Conservation (phyloP, 2,329 filamentous ascomycete genomes). For the Beauveria medogensis region DNA sequence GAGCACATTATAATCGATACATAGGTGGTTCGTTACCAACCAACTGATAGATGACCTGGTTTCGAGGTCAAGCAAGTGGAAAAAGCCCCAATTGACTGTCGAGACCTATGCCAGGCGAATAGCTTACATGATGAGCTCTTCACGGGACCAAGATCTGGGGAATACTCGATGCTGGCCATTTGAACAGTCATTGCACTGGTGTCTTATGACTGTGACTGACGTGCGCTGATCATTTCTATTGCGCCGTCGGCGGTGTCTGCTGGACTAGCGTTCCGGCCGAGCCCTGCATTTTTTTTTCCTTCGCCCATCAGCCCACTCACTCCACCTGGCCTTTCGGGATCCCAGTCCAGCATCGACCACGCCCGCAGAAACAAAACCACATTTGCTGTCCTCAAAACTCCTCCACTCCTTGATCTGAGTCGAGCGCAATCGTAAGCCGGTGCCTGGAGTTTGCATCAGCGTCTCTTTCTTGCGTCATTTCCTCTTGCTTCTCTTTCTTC, state of each 20-base stretch:
- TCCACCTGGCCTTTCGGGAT: constrained; percentile 8
- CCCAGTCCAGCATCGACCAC: constrained; percentile 2
- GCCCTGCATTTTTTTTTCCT: constrained; percentile 2
- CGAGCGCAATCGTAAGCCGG: neutral
- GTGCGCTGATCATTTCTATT: neutral
- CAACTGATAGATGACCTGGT: too few species aligned
- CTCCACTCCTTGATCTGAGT: neutral
- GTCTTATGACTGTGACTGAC: neutral
- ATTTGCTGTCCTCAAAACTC: neutral
- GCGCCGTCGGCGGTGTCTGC: neutral
- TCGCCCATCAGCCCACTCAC: neutral
- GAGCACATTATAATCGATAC: too few species aligned
- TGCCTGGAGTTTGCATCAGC: neutral
- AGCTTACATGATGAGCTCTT: neutral
- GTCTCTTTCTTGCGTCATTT: neutral
- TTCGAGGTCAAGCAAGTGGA: neutral
- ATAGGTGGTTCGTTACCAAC: too few species aligned
- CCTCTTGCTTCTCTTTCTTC: neutral
- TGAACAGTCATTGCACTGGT: neutral
- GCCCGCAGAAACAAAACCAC: neutral
- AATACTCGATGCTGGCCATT: neutral
- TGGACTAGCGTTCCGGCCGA: constrained; percentile 1
- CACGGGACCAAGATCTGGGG: neutral
- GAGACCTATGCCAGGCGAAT: neutral
- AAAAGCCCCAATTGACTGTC: neutral